These are phyloP conservation scores for Stylosanthes scabra DNA, from an alignment of 331 rosid species.

Conservation along the genomic window DNA sequence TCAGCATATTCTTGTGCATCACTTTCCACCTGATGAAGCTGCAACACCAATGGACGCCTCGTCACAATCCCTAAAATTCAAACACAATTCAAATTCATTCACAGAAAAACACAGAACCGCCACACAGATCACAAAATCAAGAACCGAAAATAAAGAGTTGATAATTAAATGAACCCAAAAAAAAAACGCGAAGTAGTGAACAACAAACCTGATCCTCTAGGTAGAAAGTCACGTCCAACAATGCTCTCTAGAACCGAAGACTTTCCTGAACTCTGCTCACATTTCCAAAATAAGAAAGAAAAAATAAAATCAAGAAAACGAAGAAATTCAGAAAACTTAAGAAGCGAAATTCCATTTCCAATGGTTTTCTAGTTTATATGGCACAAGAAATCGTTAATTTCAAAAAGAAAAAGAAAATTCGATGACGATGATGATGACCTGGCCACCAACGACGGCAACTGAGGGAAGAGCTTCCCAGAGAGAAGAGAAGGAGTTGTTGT, in stretches of 20 bases:
- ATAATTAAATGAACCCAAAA: not conserved
- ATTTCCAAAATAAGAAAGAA: not conserved
- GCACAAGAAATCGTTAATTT: not conserved
- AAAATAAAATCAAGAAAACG: not conserved
- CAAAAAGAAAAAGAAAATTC: not conserved
- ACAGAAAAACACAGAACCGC: not conserved
- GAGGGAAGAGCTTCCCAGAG: constrained; percentile 98
- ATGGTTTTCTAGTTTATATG: not conserved
- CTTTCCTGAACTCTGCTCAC: constrained; percentile 87
- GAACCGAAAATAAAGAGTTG: not conserved
- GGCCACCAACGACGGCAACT: constrained; percentile 98
- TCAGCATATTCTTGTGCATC: constrained; percentile 82
- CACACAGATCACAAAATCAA: not conserved
- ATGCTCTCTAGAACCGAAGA: constrained; percentile 93
- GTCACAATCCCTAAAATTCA: constrained; percentile 82
- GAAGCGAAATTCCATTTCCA: not conserved
- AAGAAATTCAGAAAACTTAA: not conserved
- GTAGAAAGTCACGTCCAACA: constrained; percentile 96
- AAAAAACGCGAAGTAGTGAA: not conserved
- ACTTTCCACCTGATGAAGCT: constrained; percentile 81
- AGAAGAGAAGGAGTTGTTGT: constrained; percentile 71
- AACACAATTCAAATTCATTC: not conserved
- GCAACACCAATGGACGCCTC: constrained; percentile 92
- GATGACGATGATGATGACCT: constrained; percentile 51
- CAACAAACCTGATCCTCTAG: constrained; percentile 88